These are phyloP conservation scores for Cladophialophora bantiana DNA, from an alignment of 2,329 filamentous ascomycete species.

Conservation along the genomic window DNA sequence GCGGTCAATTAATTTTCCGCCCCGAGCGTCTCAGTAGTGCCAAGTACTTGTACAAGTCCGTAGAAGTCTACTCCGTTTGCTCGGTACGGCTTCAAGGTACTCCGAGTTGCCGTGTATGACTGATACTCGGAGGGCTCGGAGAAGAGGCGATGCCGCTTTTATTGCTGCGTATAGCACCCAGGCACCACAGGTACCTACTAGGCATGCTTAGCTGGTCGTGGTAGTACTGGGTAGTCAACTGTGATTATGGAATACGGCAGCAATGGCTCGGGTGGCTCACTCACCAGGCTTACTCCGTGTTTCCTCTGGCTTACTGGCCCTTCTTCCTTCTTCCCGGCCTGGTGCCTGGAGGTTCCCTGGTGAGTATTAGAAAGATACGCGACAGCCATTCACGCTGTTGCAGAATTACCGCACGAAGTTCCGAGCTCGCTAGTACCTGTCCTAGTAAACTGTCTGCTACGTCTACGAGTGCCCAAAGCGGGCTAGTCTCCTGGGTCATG, in stretches of 20 bases:
- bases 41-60: too few species aligned
- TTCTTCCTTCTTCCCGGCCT: neutral
- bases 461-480: constrained; percentile 9
- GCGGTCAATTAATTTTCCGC: constrained; percentile 14
- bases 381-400: constrained; percentile 15
- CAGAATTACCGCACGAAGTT: neutral
- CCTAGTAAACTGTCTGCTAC: neutral
- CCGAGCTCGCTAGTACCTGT: neutral
- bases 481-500: neutral
- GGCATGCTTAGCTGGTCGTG: constrained; percentile 10
- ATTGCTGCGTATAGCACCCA: neutral
- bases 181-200: too few species aligned
- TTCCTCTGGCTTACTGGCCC: neutral
- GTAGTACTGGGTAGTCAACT: neutral
- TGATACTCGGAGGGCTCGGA: constrained; percentile 13
- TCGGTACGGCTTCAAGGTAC: neutral
- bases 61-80: neutral
- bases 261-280: neutral
- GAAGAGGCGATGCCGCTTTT: neutral
- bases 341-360: neutral
- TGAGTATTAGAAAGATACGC: constrained; percentile 4
- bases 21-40: neutral
- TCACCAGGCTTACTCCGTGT: neutral
- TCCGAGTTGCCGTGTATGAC: constrained; percentile 5
- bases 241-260: constrained; percentile 1